These are phyloP conservation scores for Mucor mucedo DNA, from an alignment of 371 early-diverging fungal species.

Conservation along the genomic window DNA sequence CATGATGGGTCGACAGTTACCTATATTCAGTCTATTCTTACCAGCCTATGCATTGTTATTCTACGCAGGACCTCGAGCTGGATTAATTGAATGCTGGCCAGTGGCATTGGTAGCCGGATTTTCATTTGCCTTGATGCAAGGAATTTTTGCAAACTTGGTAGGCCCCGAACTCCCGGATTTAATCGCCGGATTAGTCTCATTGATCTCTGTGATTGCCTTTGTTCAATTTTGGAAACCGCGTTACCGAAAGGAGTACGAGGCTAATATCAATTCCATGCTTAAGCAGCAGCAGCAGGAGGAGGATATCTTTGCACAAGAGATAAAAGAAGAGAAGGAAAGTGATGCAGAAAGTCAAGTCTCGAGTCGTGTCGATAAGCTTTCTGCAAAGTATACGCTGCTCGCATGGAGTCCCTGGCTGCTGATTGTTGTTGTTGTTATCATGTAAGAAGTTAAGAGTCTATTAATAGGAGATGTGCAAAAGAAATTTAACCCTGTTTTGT, in stretches of 20 bases:
- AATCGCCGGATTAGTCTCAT: slow-evolving; percentile 44
- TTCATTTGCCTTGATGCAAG: slow-evolving; percentile 46
- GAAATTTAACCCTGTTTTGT: not conserved
- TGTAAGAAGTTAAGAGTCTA: slow-evolving; percentile 16
- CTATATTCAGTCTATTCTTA: slow-evolving; percentile 44
- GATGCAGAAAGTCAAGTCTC: slow-evolving; percentile 2
- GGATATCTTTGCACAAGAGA: not conserved
- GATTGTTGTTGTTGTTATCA: slow-evolving; percentile 46
- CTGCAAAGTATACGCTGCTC: slow-evolving; percentile 30
- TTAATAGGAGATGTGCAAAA: not conserved
- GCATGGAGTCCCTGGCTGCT: slow-evolving; percentile 49
- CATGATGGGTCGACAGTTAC: slow-evolving; percentile 51
- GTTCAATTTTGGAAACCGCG: slow-evolving; percentile 52
- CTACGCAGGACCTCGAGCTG: slow-evolving; percentile 41
- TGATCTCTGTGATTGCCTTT: slow-evolving; percentile 36
- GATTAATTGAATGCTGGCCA: slow-evolving; percentile 50
- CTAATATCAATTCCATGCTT: slow-evolving; percentile 14
- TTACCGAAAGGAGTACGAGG: slow-evolving; percentile 41
- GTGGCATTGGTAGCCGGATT: slow-evolving; percentile 36
- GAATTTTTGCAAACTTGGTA: slow-evolving; percentile 46
- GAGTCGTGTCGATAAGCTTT: not conserved
- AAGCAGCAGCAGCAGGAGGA: not conserved
- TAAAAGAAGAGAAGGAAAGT: not conserved
- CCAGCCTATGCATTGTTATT: slow-evolving; percentile 39
- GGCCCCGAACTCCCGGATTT: slow-evolving; percentile 53